Base-by-base conservation (phyloP, 1,284 basidiomycete species). In the Cutaneotrichosporon curvatum region DNA sequence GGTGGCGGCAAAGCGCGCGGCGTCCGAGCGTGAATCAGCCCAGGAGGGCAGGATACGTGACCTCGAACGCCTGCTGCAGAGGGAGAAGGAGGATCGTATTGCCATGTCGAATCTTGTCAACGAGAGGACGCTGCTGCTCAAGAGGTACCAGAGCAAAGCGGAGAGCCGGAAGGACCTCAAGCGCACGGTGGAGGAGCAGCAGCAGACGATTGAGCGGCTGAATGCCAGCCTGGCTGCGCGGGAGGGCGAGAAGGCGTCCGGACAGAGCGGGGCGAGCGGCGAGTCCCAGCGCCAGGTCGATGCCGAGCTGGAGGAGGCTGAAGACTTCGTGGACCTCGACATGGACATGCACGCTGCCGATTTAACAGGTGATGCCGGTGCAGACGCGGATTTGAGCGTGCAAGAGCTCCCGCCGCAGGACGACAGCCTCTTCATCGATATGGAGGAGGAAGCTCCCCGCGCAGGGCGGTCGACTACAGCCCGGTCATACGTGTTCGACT, bases 51-150 rank as follows among this genome's bases (percentile, higher is more conserved):
- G 50, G 35, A 33, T 60, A 30, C 22, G 58, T 63, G 42, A 50
- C 58, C 51, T 4, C 2, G 25, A 11, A 1, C n/a, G 16, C 10
- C 8, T 12, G 2, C 19, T 34, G 11, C 19, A 12, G 16, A 2
- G 34, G 36, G 55, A 58, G 18, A 37, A 39, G 33, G 51, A 35
- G 10, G 55, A 57, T 2, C 34, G 47, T 28, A 40, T 48, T 33
- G 33, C 18, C 8, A 18, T 57, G 12, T 21, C 43, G 60, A 23
- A 20, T 3, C 48, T 50, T 1, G 37, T 67, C 20, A 18, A 34
- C 3, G 63, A 67, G 18, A 47, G 64, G 12, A 61, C 43, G 4
- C 51, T 53, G 23, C 46, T 38, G 40, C 40, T 68, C 16, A 58
- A 61, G 40, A 10, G 48, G 4, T 45, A 41, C 18, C 56, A 59